Percentiles rank a stretch among this genome's conserved stretches.
phyloP scores from a whole-genome alignment of 208 protist genomes.

The Acanthamoeba castellanii region DNA sequence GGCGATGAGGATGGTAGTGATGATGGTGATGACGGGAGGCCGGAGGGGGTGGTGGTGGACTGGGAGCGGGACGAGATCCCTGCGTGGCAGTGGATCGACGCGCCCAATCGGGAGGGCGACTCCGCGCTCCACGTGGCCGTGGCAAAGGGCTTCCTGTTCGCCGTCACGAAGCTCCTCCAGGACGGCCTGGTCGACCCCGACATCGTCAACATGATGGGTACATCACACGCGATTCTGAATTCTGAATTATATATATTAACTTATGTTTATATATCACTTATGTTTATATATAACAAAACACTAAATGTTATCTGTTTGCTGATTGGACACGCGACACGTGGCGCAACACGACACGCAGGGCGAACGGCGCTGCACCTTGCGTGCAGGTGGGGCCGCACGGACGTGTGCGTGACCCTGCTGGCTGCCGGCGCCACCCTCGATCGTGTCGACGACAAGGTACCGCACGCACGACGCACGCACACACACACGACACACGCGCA shows the following conservation, averaged over 20 bases:
- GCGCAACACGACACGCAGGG: neutral
- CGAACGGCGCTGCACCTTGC: conserved; percentile 29
- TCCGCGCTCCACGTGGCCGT: conserved; percentile 38
- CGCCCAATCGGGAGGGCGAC: conserved; percentile 8
- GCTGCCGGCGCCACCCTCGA: conserved; percentile 14
- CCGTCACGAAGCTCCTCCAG: conserved; percentile 26
- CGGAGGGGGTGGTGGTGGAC: too few relatives aligned
- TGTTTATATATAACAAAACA: neutral
- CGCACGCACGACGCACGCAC: too few relatives aligned
- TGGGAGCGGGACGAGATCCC: neutral
- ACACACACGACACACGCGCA: too few relatives aligned
- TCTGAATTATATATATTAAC: too few relatives aligned
- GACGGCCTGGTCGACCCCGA: conserved; percentile 15
- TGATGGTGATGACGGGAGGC: neutral
- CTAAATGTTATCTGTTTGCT: neutral
- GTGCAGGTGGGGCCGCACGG: neutral
- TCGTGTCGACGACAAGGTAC: conserved; percentile 40
- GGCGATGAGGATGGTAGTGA: neutral
- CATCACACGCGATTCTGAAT: too few relatives aligned
- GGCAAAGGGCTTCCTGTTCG: conserved; percentile 6
- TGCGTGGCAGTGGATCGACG: conserved; percentile 44
- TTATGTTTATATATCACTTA: too few relatives aligned
- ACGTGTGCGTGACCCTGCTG: conserved; percentile 11
- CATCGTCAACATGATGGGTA: neutral
- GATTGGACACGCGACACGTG: neutral